Base-by-base conservation (phyloP, 371 early-diverging fungal species). In the Rhizopus arrhizus region DNA sequence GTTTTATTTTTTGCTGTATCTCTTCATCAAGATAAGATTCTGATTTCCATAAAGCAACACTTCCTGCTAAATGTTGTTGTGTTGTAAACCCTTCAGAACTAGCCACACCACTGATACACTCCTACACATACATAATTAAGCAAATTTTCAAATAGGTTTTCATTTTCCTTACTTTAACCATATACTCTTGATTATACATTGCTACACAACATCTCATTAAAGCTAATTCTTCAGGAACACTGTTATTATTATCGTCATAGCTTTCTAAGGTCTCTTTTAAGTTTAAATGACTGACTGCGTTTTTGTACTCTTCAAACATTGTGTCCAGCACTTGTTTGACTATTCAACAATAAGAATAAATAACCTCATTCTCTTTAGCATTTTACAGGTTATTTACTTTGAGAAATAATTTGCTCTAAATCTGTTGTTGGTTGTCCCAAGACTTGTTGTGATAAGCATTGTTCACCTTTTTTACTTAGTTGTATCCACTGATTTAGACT, bases 141-240 rank as follows among this genome's bases (percentile, higher is more conserved):
- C 40, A 43, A 34, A 32, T 36, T 9, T 33, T 28, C 11, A 34
- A 9, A 22, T 29, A 0, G 3, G 16, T 9, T 12, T 4, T 43
- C 8, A 3, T 11, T 8, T 40, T 29, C 33, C 12, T 59, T 55
- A 70, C 68, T 58, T 73, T 69, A 10, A 66, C 59, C 70, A 67
- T 67, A 22, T 58, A 67, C 32, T 67, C 73, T 60, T 73, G 63
- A 10, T 70, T 68, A 43, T 65, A 69, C 72, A 72, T 72, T 8
- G 58, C 60, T 5, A 72, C 10, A 52, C 69, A 65, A 32, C 58
- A 47, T 35, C 57, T 56, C 32, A 67, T 33, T 3, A 49, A 49
- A 28, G 38, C 32, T 3, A 69, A 11, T 38, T 65, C 49, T 42
- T 55, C 42, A n/a, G 65, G 70, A 32, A 61, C 51, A 22, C 22